Base-by-base conservation (phyloP, 2,329 filamentous ascomycete genomes). In the Cladophialophora bantiana region DNA sequence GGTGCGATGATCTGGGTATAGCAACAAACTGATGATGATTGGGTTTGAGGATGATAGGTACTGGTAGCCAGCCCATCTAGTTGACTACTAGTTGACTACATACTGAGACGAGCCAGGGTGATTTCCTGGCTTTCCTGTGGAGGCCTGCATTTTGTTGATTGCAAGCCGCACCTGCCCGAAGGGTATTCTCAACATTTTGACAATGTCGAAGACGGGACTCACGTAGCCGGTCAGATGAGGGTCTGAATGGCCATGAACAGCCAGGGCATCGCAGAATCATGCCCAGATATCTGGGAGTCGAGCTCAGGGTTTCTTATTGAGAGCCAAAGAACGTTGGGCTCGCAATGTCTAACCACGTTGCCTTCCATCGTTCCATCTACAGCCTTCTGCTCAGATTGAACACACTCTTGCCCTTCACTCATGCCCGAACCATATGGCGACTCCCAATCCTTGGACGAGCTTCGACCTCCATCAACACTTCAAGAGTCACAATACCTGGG, bases 1-100 rank as follows among this genome's bases (percentile, higher is more conserved):
- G 85, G 97, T 4, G 93, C 97, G 1, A 82, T 97, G 60, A 84
- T 96, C 34, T 42, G 40, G 40, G 26, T 26, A 26, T 42, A 15
- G 40, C n/a, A n/a, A 18, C 5, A 13, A n/a, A 15, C 15, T n/a
- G n/a, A n/a, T 6, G 40, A 15, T 7, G n/a, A 42, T 42, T 3
- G 36, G 36, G n/a, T 42, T 42, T n/a, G 15, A 5, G 2, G 3
- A 42, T 26, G 26, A 26, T 26, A 26, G 26, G 26, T 26, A 26
- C 26, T 3, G 2, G 26, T 26, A 26, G 26, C 9, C 26, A 20
- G 45, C 20, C 20, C 20, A 50, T 50, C 18, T 26, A 31, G 26
- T 31, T 15, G 26, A 50, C 45, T 50, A 31, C 18, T 26, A 31
- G 26, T 31, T 15, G 26, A 50, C 45, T 50, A 31, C 12, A 26